Base-by-base conservation (phyloP, 805 yeast genomes). In the Nakazawaea populi region DNA sequence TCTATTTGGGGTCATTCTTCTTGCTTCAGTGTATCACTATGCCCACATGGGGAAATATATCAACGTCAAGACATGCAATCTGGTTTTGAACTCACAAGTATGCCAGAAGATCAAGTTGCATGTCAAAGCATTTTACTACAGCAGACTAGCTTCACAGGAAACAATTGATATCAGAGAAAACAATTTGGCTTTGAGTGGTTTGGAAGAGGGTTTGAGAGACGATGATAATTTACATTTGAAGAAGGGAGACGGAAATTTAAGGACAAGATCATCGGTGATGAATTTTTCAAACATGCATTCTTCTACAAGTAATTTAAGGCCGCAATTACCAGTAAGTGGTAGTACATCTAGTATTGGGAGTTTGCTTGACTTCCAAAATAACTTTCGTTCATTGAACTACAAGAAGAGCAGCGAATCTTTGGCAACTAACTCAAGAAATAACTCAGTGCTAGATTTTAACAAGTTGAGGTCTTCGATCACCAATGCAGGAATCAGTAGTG, bases 221-320 rank as follows among this genome's bases (percentile, higher is more conserved):
- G 10, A 42, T 44, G 18, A 37, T 28, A 5, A 42, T 9, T 18
- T 9, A 6, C 34, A 27, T 27, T 9, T 35, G 8, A 41, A 30
- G 6, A 47, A 47, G 2, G 24, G 35, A 27, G 44, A 35, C 14
- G 41, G 34, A 14, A 60, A 57, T 4, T 50, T 66, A 24, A 52
- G 70, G 37, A 66, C 69, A 4, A 54, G 70, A 42, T 63, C 69
- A 11, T 50, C 52, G 4, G 11, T 46, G 14, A 11, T 46, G 18
- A 46, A 30, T 30, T 11, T 50, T 7, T 24, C 38, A 6, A 32
- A 45, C 18, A 29, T 46, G 27, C 49, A 50, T 18, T 46, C 49
- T 1, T 18, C 45, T 10, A 8, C 31, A 11, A 34, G 18, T 31
- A 30, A 27, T 18, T 11, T 39, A 6, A 49, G 45, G 39, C 52